Evolutionary conservation across 768 basidiomycete genomes (phyloP), one percentile per base, ranked within the genome.

Genomic region (Guyanaporus albipodus): DNA sequence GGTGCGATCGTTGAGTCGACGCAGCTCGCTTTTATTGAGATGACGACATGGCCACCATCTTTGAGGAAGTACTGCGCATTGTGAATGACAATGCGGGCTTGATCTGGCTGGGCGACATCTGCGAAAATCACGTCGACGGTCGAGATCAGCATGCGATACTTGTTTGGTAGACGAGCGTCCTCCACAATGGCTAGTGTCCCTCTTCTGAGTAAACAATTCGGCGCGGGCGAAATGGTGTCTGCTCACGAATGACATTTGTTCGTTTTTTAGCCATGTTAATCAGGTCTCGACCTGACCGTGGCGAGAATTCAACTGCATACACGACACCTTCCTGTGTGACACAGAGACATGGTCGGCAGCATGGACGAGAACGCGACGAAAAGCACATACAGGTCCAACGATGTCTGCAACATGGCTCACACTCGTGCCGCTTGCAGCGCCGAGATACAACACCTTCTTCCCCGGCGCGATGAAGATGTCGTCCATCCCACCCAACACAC

Each of bases 241-340:
- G 77, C 88, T 48, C 71, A 95, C 92, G 96, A 61, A 98, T 95
- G 55, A 98, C 92, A 68, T 98, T 99, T 55, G 96, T 98, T 49
- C 96, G 80, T 73, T 96, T 97, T 73, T 98, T 97, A 27, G 96
- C 95, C 96, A 98, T 99, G 72, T 88, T 89, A 58, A 99, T 96
- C 52, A 98, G 72, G 71, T 99, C 96, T 70, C 96, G 90, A 28
- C 96, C 96, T 44, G 93, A 95, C 60, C 96, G 82, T 57, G 85
- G 77, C 3, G 96, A 98, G 73, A 99, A 98, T 69, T 99, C 96
- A 26, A 99, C 96, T 17, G 96, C 96, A 66, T 99, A 98, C 8
- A 98, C 96, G 49, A 89, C 79, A 44, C 96, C 96, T 54, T 96
- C 92, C 90, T 93, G 54, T 4, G 56, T 15, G 36, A 53, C 36